These are phyloP conservation scores for Dactylis glomerata DNA, from an alignment of 176 grass and related monocot species.

Conservation along the genomic window DNA sequence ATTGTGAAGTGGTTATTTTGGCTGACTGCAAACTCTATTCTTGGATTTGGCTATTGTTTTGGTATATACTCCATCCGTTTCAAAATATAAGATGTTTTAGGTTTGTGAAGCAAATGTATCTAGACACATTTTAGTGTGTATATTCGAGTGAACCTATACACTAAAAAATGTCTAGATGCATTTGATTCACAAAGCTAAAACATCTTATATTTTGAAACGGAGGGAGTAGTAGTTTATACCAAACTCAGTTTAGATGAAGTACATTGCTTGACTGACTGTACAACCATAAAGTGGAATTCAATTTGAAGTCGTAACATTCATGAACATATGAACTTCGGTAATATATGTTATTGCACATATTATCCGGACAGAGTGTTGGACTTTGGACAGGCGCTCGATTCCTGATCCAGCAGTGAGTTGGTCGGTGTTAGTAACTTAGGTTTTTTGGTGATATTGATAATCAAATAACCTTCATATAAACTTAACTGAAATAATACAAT, in stretches of 20 bases:
- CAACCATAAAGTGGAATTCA: not conserved
- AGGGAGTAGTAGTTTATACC: not conserved
- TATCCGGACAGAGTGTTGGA: not conserved
- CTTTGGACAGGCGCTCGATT: not conserved
- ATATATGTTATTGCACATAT: constrained; percentile 16
- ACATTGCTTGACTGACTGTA: not conserved
- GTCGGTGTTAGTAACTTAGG: not conserved
- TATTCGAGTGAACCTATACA: no score
- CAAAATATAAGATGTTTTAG: no score
- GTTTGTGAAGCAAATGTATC: no score
- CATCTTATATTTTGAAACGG: no score
- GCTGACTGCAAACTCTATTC: not conserved
- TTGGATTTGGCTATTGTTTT: not conserved
- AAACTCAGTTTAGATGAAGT: not conserved
- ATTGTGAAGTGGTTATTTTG: not conserved
- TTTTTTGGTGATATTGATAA: not conserved
- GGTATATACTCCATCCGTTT: no score
- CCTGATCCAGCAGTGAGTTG: not conserved
- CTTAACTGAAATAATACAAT: not conserved
- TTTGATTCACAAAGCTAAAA: no score
- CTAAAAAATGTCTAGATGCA: no score
- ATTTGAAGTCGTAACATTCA: not conserved
- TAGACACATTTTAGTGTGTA: no score
- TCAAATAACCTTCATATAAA: not conserved
- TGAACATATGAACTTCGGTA: not conserved